A percentile compares a stretch with the other conserved stretches of the same genome.
Evolutionary conservation across 1,284 basidiomycete species (phyloP).

Genomic region (Abortiporus biennis): DNA sequence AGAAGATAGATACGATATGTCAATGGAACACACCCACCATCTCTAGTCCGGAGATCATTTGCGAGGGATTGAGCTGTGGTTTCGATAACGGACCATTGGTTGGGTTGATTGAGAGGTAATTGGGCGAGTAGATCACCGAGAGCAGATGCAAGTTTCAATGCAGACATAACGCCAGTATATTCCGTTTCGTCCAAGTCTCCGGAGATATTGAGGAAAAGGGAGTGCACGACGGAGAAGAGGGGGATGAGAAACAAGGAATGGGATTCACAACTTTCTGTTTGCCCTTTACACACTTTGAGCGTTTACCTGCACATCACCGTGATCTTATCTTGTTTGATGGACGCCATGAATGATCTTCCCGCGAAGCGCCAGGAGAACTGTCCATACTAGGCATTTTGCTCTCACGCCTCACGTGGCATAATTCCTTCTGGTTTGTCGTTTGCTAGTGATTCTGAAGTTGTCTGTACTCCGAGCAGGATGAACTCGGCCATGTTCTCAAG

Average conservation of each 20-base stretch:
- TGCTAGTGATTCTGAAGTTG: neutral
- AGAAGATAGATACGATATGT: slow-evolving; percentile 9
- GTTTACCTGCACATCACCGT: no score
- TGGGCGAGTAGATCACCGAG: slow-evolving; percentile 27
- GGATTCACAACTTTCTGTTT: no score
- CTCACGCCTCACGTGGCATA: neutral
- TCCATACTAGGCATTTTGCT: neutral
- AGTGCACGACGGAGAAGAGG: no score
- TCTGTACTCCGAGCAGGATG: neutral
- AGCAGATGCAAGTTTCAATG: no score
- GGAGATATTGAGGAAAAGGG: no score
- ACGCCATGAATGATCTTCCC: no score
- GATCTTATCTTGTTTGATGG: no score
- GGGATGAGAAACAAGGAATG: no score
- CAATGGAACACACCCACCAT: slow-evolving; percentile 28
- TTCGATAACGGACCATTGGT: slow-evolving; percentile 48
- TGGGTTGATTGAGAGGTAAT: slow-evolving; percentile 23
- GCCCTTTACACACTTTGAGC: no score
- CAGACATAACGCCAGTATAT: no score
- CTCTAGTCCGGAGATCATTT: slow-evolving; percentile 51
- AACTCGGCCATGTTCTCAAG: neutral
- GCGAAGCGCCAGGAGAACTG: no score
- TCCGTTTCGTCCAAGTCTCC: no score
- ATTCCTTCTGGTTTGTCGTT: neutral
- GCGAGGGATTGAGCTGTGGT: slow-evolving; percentile 50